Evolutionary conservation across 1,284 basidiomycete genomes (phyloP).

Genomic region (Omphalotus olearius): DNA sequence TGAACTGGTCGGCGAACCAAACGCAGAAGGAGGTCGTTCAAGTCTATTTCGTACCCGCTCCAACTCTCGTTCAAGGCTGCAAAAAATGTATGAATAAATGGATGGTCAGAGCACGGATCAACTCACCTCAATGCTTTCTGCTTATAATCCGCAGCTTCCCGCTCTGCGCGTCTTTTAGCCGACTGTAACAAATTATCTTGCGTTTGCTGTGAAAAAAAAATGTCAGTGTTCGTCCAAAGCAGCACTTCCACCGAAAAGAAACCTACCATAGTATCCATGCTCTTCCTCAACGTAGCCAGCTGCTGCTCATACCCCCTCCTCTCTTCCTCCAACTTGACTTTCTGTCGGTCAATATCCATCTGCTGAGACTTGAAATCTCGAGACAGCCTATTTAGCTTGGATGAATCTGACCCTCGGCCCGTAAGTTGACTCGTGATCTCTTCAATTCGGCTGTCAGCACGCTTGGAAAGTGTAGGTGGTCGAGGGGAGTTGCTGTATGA

Average conservation of each 20-base stretch:
- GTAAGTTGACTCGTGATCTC: slow-evolving; percentile 64
- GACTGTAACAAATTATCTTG: slow-evolving; percentile 63
- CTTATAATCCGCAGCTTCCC: slow-evolving; percentile 69
- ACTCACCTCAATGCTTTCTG: slow-evolving; percentile 66
- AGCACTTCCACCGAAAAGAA: background rate
- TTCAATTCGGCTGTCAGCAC: slow-evolving; percentile 65
- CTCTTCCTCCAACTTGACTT: slow-evolving; percentile 61
- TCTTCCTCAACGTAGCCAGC: slow-evolving; percentile 48
- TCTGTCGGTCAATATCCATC: slow-evolving; percentile 58
- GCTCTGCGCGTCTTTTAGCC: slow-evolving; percentile 70
- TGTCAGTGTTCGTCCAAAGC: slow-evolving; percentile 4
- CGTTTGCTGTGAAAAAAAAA: slow-evolving; percentile 50
- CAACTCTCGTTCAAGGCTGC: slow-evolving; percentile 64
- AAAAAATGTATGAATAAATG: slow-evolving; percentile 9
- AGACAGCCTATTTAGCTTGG: slow-evolving; percentile 30
- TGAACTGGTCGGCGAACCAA: slow-evolving; percentile 25
- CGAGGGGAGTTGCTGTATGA: slow-evolving; percentile 66
- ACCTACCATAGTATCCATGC: slow-evolving; percentile 56
- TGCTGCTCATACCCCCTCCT: slow-evolving; percentile 54
- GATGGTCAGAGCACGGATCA: slow-evolving; percentile 1
- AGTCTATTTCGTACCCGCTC: slow-evolving; percentile 66
- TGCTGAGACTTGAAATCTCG: slow-evolving; percentile 53
- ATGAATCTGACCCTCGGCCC: slow-evolving; percentile 32
- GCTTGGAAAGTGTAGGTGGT: slow-evolving; percentile 47
- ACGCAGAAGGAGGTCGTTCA: slow-evolving; percentile 37